A percentile compares a stretch with the other conserved stretches of the same genome.
These are phyloP conservation scores for Scheffersomyces amazonensis DNA, from an alignment of 805 yeast genomes.

Conservation along the genomic window DNA sequence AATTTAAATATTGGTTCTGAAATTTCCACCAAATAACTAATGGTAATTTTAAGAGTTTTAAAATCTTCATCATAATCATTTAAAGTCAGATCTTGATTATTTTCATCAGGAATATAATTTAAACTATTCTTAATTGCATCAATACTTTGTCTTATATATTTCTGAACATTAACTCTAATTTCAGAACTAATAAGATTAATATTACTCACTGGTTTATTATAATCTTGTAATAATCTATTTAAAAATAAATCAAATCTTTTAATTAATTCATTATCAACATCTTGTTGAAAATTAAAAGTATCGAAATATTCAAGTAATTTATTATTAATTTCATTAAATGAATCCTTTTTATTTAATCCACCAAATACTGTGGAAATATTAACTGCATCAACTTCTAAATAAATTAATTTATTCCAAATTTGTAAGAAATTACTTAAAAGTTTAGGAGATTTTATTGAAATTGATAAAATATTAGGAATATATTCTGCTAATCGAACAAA, in stretches of 20 bases:
- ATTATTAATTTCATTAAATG: constrained; percentile 23
- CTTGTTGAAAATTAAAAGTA: constrained; percentile 10
- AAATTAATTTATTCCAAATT: constrained; percentile 23
- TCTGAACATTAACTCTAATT: constrained; percentile 3
- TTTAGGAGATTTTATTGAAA: constrained; percentile 16
- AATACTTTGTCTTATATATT: background rate
- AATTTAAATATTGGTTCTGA: constrained; percentile 20
- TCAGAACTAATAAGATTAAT: constrained; percentile 2
- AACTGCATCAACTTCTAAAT: constrained; percentile 8
- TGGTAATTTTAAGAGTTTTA: background rate
- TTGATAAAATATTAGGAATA: constrained; percentile 18
- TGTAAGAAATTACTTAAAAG: constrained; percentile 19
- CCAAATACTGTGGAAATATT: constrained; percentile 22
- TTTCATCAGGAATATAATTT: background rate
- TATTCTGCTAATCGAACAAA: constrained; percentile 21
- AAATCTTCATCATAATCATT: background rate
- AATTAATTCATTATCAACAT: constrained; percentile 8
- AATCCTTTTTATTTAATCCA: constrained; percentile 19
- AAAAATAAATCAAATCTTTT: constrained; percentile 2
- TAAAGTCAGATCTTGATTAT: background rate
- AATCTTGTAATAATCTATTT: constrained; percentile 1
- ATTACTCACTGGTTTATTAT: background rate
- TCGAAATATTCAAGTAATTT: constrained; percentile 20
- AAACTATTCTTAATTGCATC: background rate
- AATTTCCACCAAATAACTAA: constrained; percentile 8